phyloP scores from a whole-genome alignment of 306 rosid species.

The apple (Malus domestica) region ASM211411v1 NC_041804.1:5583001-5583500 shows the following conservation, averaged over 20 bases:
- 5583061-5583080: conserved; percentile 68
- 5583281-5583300: background rate
- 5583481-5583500: conserved; percentile 13
- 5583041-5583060: conserved; percentile 85
- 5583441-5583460: conserved; percentile 23
- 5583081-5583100: conserved; percentile 55
- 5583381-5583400: conserved; percentile 42
- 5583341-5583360: conserved; percentile 29
- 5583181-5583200: conserved; percentile 14
- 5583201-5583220: background rate
- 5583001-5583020: conserved; percentile 13
- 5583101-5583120: conserved; percentile 79
- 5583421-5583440: conserved; percentile 48
- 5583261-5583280: background rate
- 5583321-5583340: background rate
- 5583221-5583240: background rate
- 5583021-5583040: conserved; percentile 72
- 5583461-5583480: conserved; percentile 24
- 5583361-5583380: conserved; percentile 33
- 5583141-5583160: conserved; percentile 45
- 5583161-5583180: conserved; percentile 44
- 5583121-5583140: conserved; percentile 59
- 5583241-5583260: background rate
- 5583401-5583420: conserved; percentile 59
- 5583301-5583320: background rate